Evolutionary conservation across 2,329 filamentous ascomycete genomes (phyloP).

Genomic region (Drechslerella dactyloides): DNA sequence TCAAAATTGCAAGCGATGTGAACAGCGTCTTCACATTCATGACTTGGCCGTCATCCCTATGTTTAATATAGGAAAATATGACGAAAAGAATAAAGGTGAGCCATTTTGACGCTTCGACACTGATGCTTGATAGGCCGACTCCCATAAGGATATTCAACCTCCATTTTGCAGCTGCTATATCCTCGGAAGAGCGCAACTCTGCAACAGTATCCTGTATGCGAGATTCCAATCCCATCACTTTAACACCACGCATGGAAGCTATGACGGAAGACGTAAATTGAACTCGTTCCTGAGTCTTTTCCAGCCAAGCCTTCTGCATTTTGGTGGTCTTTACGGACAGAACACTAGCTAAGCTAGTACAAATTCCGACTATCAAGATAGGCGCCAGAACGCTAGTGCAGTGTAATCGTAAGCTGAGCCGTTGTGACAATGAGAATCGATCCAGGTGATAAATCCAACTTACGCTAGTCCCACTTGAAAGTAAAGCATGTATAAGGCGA

Average conservation of each 20-base stretch:
- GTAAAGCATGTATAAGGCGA: constrained; percentile 58
- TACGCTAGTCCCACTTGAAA: constrained; percentile 57
- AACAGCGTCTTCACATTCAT: constrained; percentile 41
- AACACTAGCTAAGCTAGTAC: constrained; percentile 24
- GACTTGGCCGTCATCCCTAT: constrained; percentile 17
- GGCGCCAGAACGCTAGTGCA: constrained; percentile 9
- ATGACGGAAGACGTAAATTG: constrained; percentile 49
- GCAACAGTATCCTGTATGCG: constrained; percentile 26
- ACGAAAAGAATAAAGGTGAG: constrained; percentile 46
- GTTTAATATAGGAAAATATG: constrained; percentile 30
- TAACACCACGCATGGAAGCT: constrained; percentile 45
- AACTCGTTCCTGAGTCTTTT: constrained; percentile 43
- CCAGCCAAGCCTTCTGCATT: constrained; percentile 39
- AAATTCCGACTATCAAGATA: constrained; percentile 6
- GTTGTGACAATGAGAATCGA: constrained; percentile 49
- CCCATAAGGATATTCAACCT: constrained; percentile 24
- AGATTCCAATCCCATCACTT: constrained; percentile 43
- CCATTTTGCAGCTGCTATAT: constrained; percentile 31
- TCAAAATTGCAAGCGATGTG: constrained; percentile 42
- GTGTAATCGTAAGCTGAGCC: constrained; percentile 3
- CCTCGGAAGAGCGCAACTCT: constrained; percentile 21
- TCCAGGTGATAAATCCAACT: constrained; percentile 5
- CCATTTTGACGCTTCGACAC: constrained; percentile 47
- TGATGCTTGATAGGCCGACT: constrained; percentile 24
- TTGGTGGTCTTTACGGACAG: constrained; percentile 24